phyloP scores from a whole-genome alignment of 2,329 filamentous ascomycete species.

The Exophiala phaeomuriformis region DNA sequence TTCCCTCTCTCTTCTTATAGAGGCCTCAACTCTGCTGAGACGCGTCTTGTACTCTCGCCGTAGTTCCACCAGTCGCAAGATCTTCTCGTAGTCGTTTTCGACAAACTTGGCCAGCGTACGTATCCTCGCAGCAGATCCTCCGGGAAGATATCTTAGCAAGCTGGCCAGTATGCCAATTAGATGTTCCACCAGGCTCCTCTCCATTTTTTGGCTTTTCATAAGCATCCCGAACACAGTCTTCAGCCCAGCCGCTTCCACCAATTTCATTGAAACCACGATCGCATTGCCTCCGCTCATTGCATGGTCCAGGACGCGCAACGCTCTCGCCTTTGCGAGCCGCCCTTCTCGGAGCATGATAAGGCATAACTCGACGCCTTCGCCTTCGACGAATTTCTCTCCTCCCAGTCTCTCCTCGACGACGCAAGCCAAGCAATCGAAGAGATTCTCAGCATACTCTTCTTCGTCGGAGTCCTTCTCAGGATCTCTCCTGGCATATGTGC shows the following conservation, averaged over 20 bases:
- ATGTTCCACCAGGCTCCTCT: slow-evolving; percentile 64
- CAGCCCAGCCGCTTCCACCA: slow-evolving; percentile 77
- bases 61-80: slow-evolving; percentile 61
- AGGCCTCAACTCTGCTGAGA: slow-evolving; percentile 55
- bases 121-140: slow-evolving; percentile 69
- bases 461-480: slow-evolving; percentile 79
- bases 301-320: slow-evolving; percentile 78
- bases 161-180: slow-evolving; percentile 77
- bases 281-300: slow-evolving; percentile 57
- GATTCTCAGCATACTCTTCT: slow-evolving; percentile 89
- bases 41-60: slow-evolving; percentile 62
- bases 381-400: slow-evolving; percentile 75
- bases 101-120: slow-evolving; percentile 87
- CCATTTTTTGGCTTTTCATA: slow-evolving; percentile 40
- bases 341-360: slow-evolving; percentile 88
- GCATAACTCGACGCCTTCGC: slow-evolving; percentile 84
- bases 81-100: slow-evolving; percentile 87
- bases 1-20: slow-evolving; percentile 57
- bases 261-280: slow-evolving; percentile 59
- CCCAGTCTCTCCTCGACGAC: slow-evolving; percentile 67
- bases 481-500: slow-evolving; percentile 77
- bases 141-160: slow-evolving; percentile 70
- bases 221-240: slow-evolving; percentile 71
- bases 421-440: slow-evolving; percentile 81
- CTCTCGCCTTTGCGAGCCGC: slow-evolving; percentile 70